Base-by-base conservation (phyloP, 495 filamentous ascomycete species). In the Gamarada debralockiae region DNA sequence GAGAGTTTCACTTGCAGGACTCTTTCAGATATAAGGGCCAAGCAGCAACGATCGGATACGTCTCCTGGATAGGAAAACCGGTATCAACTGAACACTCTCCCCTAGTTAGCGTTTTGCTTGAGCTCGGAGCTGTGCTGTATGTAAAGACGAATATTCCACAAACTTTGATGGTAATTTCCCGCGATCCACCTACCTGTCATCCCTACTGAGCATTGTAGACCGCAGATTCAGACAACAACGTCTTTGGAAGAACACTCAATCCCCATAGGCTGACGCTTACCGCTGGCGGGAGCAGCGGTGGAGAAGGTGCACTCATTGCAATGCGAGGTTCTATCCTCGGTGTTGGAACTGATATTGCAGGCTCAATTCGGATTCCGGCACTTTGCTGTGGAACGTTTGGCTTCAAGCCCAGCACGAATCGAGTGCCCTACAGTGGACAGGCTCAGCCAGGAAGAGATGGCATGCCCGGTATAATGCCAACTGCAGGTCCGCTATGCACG, bases 71-170 rank as follows among this genome's bases (percentile, higher is more conserved):
- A n/a, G n/a, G n/a, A n/a, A n/a, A n/a, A n/a, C n/a, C n/a, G n/a
- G 83, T 15, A 68, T 69, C 6, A 53, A 79, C 25, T 1, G 45
- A 23, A 1, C 25, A 41, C 54, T 37, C 17, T n/a, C 36, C 12
- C 0, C 21, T 48, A 5, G 52, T 52, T 7, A 41, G 39, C 1
- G 58, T 68, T 15, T 69, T 87, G 8, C 68, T 73, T 12, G 59
- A 63, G 18, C 65, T 76, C 2, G 83, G 83, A 2, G 83, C 83
- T 1, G 70, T 85, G 0, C 63, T 85, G 3, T 84, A 77, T 62
- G 82, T 77, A 69, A 84, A 85, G 67, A 84, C 83, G 12, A 77
- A 73, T 33, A 79, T 85, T 1, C 81, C 82, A 0, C 71, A 73
- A 22, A 76, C 76, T 0, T 65, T 85, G 13, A 85, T 86, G 83